Conservation (phyloP, 768 basidiomycete genomes). For the Russula lepida region DNA sequence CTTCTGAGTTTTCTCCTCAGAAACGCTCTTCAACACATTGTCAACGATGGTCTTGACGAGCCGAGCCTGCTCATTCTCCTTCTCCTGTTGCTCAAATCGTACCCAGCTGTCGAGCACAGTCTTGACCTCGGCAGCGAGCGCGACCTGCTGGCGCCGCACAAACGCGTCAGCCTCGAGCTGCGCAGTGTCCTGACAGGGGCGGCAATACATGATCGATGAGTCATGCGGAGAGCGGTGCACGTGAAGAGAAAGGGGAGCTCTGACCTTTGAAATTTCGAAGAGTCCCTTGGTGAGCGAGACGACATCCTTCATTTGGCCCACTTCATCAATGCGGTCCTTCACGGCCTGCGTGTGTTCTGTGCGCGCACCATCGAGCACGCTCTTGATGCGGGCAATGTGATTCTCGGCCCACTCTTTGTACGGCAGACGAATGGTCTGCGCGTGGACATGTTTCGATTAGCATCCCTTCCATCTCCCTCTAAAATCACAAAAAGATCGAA, state of each 20-base stretch:
- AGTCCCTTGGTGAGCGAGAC: constrained; percentile 84
- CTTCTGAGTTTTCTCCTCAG: constrained; percentile 84
- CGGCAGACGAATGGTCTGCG: constrained; percentile 69
- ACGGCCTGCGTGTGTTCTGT: constrained; percentile 89
- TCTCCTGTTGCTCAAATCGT: constrained; percentile 91
- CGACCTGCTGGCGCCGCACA: constrained; percentile 81
- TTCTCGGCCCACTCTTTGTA: constrained; percentile 89
- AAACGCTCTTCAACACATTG: constrained; percentile 73
- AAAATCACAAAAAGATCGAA: not conserved
- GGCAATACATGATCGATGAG: not conserved
- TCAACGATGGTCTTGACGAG: constrained; percentile 83
- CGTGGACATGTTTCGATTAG: not conserved
- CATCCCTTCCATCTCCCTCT: not conserved
- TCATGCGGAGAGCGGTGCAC: not conserved
- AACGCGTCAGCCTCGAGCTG: constrained; percentile 84
- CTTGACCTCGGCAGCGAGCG: constrained; percentile 84
- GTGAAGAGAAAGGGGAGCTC: constrained; percentile 12
- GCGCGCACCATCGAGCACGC: constrained; percentile 72
- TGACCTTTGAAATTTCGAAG: constrained; percentile 85
- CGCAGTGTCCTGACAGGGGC: constrained; percentile 71
- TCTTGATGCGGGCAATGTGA: constrained; percentile 77
- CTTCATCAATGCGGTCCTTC: constrained; percentile 83
- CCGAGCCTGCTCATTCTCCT: constrained; percentile 93
- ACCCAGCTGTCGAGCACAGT: constrained; percentile 96
- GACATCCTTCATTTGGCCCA: constrained; percentile 93